Conservation (phyloP, 371 early-diverging fungal species). For the Mortierella sp. region DNA sequence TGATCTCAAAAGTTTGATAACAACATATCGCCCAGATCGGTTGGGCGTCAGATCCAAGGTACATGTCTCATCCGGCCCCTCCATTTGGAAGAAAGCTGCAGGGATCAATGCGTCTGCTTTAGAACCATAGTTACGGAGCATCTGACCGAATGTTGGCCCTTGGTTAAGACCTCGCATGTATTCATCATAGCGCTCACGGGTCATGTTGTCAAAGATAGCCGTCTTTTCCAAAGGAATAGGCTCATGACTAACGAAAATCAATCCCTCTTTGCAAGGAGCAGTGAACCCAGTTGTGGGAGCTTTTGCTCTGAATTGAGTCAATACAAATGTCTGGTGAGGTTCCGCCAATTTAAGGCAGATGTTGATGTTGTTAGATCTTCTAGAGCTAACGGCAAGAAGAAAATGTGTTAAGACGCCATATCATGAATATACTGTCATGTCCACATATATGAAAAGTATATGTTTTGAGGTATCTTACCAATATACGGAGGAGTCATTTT, state of each 20-base stretch:
- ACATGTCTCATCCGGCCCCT: constrained; percentile 41
- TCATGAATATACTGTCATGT: background rate
- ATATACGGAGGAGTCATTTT: constrained; percentile 51
- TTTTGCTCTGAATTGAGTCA: constrained; percentile 46
- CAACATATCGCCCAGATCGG: constrained; percentile 46
- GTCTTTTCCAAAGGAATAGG: constrained; percentile 47
- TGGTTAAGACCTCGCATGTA: constrained; percentile 25
- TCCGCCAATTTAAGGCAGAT: constrained; percentile 39
- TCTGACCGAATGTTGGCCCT: constrained; percentile 3
- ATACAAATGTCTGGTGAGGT: constrained; percentile 30
- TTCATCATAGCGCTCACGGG: constrained; percentile 35
- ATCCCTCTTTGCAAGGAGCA: constrained; percentile 52
- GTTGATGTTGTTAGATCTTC: constrained; percentile 47
- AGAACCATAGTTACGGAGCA: constrained; percentile 25
- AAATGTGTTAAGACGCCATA: background rate
- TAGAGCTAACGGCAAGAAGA: constrained; percentile 17
- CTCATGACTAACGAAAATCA: constrained; percentile 53
- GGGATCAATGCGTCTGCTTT: constrained; percentile 36
- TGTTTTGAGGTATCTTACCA: constrained; percentile 27
- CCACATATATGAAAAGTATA: background rate
- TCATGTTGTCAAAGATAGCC: constrained; percentile 46
- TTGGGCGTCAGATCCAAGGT: constrained; percentile 40
- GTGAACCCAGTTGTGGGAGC: constrained; percentile 52
- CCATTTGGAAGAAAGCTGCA: constrained; percentile 44
- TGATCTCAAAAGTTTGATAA: constrained; percentile 50